Evolutionary conservation across 2,329 filamentous ascomycete genomes (phyloP).

Genomic region (Aspergillus luchuensis): DNA sequence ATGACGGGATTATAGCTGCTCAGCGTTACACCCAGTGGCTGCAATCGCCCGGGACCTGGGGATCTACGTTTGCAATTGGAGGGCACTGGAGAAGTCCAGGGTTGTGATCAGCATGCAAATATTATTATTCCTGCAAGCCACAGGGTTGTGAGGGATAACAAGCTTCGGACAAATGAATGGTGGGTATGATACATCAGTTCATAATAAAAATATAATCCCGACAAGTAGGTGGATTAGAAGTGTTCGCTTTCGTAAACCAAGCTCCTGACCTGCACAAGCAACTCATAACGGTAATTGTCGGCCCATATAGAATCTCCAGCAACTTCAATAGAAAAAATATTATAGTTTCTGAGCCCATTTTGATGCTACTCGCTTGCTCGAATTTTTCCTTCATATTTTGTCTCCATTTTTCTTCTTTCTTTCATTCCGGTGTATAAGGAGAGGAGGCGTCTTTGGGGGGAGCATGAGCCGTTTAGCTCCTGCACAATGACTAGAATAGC

Average conservation of each 20-base stretch:
- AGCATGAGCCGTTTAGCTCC: not conserved
- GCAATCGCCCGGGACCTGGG: not conserved
- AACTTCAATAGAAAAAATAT: slow-evolving; percentile 23
- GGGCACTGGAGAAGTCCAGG: not conserved
- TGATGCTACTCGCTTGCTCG: not conserved
- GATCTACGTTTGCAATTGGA: not conserved
- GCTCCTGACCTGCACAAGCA: slow-evolving; percentile 19
- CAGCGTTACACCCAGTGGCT: not conserved
- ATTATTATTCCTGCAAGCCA: not conserved
- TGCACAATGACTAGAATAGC: not conserved
- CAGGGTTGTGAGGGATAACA: not conserved
- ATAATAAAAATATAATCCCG: slow-evolving; percentile 4
- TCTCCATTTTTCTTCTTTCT: not conserved
- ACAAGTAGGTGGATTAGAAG: slow-evolving; percentile 5
- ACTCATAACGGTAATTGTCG: slow-evolving; percentile 19
- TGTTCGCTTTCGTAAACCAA: slow-evolving; percentile 22
- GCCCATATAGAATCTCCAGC: slow-evolving; percentile 22
- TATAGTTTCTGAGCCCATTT: slow-evolving; percentile 2
- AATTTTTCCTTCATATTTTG: not conserved
- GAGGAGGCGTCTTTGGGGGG: not conserved
- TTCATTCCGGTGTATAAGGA: not conserved
- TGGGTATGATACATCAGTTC: slow-evolving; percentile 14
- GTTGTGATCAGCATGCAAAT: not conserved
- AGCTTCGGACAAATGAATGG: slow-evolving; percentile 7
- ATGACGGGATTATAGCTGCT: not conserved